Percentiles rank a stretch among this genome's conserved stretches.
Conservation (phyloP, 2,329 filamentous ascomycete genomes). For the Colletotrichum nymphaeae region DNA sequence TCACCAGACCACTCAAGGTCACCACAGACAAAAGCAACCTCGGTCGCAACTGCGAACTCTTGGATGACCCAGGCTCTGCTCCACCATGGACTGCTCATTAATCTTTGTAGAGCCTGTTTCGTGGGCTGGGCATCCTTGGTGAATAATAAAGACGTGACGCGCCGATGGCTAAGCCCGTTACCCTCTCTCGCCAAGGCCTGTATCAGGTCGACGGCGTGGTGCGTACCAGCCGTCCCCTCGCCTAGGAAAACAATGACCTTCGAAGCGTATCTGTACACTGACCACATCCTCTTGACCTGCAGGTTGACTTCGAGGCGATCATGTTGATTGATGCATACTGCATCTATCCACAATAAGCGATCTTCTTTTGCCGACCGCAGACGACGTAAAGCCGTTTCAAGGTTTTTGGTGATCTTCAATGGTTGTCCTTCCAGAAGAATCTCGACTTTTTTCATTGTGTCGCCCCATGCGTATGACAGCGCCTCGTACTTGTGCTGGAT, state of each 20-base stretch:
- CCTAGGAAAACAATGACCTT: not conserved
- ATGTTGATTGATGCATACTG: not conserved
- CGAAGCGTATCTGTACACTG: not conserved
- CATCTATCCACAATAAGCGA: not conserved
- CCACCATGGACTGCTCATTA: not conserved
- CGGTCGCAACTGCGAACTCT: not conserved
- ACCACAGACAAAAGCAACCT: not conserved
- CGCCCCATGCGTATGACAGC: not conserved
- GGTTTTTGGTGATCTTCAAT: not conserved
- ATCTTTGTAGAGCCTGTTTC: not conserved
- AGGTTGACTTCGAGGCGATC: not conserved
- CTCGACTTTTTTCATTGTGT: not conserved
- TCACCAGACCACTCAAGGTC: not conserved
- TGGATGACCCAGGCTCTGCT: not conserved
- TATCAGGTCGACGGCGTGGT: not conserved
- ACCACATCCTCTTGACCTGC: not conserved
- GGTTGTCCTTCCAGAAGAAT: not conserved
- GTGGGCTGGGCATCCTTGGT: not conserved
- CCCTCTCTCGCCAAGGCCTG: not conserved
- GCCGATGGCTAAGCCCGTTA: not conserved
- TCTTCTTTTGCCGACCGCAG: not conserved
- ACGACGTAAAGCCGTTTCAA: not conserved
- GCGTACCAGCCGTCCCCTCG: not conserved
- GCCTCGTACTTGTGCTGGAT: not conserved
- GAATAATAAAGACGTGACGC: not conserved